Conservation (phyloP, 2,329 filamentous ascomycete genomes). For the Leptoxyphium fumago region DNA sequence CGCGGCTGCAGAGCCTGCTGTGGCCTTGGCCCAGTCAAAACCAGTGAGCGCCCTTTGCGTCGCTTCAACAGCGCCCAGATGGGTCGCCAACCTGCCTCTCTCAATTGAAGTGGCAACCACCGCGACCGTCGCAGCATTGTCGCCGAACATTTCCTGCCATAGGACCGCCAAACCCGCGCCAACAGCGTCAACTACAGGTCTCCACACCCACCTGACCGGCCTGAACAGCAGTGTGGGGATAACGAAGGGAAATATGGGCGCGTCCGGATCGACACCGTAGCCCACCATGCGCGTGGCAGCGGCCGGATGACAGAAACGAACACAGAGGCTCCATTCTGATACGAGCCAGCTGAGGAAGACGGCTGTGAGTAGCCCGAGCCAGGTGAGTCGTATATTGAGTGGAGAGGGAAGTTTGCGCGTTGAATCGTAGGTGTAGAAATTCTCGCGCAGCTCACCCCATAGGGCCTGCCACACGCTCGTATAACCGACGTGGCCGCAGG, state of each 20-base stretch:
- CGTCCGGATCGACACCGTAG: conserved; percentile 36
- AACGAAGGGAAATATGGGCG: conserved; percentile 40
- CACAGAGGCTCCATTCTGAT: conserved; percentile 12
- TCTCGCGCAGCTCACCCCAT: conserved; percentile 14
- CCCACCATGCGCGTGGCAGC: conserved; percentile 34
- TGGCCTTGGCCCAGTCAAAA: not conserved
- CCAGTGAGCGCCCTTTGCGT: not conserved
- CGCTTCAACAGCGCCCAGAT: not conserved
- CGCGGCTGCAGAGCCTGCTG: conserved; percentile 2
- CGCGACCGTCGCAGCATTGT: not conserved
- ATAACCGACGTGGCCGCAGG: conserved; percentile 11
- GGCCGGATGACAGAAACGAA: conserved; percentile 34
- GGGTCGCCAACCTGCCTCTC: not conserved
- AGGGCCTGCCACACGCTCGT: conserved; percentile 14
- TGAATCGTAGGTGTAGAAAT: conserved; percentile 14
- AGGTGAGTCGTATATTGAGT: conserved; percentile 21
- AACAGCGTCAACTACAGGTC: conserved; percentile 13
- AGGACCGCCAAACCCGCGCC: not conserved
- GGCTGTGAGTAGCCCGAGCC: conserved; percentile 26
- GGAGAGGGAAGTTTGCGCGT: conserved; percentile 2
- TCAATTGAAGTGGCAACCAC: not conserved
- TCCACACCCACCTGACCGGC: conserved; percentile 22
- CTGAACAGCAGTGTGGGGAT: conserved; percentile 39
- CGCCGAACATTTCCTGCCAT: not conserved
- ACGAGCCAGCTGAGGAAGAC: conserved; percentile 34